Base-by-base conservation (phyloP, 805 yeast genomes). In the Spathaspora hagerdaliae region DNA sequence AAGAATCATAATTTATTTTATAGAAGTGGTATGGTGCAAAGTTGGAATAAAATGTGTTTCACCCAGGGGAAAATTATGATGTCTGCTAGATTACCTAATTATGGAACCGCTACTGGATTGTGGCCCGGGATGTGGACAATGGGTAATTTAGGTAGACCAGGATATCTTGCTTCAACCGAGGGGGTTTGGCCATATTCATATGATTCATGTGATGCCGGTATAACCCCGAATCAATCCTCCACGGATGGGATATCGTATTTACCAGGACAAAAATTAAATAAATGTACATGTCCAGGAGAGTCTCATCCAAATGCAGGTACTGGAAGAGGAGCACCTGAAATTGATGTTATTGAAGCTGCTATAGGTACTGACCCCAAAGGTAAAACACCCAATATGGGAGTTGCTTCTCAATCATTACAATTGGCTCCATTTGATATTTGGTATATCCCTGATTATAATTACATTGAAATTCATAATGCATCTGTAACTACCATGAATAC, bases 401-500 rank as follows among this genome's bases (percentile, higher is more conserved):
- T 84, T 36, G 97, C 90, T 1, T 88, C 97, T 6, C 98, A 92
- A 66, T 89, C 97, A 5, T 65, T 84, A 59, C 97, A 92, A 73
- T 69, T 89, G 50, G 97, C 97, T 12, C 98, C 98, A 7, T 82
- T 81, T 61, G 98, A 92, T 65, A 83, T 90, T 52, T 92, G 97
- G 97, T 91, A 87, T 61, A 76, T 78, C 59, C 96, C 97, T 6
- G 96, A 92, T 66, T 90, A 90, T 65, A 79, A 81, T 52, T 90
- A 76, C 57, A 61, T 90, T 43, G 91, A 83, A 59, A 70, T 92
- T 50, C 71, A 85, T 65, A 88, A 92, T 67, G 52, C 54, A 14
- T 68, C 85, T 0, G 70, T 85, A 36, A 85, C 97, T 1, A 61
- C 83, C 11, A 87, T 90, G 91, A 91, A 91, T 63, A 74, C 88